phyloP scores from a whole-genome alignment of 371 early-diverging fungal species.

The Haplosporangium sp. region DNA sequence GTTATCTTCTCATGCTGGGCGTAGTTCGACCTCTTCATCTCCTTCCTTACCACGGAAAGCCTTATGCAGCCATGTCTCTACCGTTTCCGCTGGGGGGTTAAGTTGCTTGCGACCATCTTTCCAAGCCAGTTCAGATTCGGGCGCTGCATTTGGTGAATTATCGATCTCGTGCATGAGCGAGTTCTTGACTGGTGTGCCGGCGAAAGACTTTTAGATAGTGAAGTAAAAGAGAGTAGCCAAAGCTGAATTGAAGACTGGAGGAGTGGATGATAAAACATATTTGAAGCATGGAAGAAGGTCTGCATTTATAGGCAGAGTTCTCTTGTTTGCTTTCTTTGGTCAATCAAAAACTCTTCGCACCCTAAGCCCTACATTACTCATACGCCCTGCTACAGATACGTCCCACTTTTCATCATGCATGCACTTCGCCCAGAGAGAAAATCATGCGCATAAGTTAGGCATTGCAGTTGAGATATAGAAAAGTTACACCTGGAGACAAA shows the following conservation, averaged over 20 bases:
- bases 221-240: neutral
- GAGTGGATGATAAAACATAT: neutral
- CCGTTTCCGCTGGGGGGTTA: neutral
- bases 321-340: neutral
- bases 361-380: neutral
- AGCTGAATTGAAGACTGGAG: neutral
- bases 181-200: too few relatives aligned
- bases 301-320: constrained; percentile 1
- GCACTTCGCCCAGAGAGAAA: neutral
- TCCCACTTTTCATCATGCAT: too few relatives aligned
- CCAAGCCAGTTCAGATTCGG: neutral
- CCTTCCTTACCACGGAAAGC: neutral
- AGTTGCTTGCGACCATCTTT: neutral
- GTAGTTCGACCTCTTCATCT: neutral
- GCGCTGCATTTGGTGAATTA: neutral
- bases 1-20: neutral
- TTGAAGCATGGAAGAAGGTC: neutral
- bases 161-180: neutral
- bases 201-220: neutral
- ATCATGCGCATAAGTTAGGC: neutral
- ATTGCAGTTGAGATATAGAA: neutral
- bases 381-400: neutral
- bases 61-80: neutral
- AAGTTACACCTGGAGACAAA: neutral
- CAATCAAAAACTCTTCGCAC: neutral